These are phyloP conservation scores for Populus hybrid DNA, from an alignment of 441 rosid species.

Conservation along the genomic window DNA sequence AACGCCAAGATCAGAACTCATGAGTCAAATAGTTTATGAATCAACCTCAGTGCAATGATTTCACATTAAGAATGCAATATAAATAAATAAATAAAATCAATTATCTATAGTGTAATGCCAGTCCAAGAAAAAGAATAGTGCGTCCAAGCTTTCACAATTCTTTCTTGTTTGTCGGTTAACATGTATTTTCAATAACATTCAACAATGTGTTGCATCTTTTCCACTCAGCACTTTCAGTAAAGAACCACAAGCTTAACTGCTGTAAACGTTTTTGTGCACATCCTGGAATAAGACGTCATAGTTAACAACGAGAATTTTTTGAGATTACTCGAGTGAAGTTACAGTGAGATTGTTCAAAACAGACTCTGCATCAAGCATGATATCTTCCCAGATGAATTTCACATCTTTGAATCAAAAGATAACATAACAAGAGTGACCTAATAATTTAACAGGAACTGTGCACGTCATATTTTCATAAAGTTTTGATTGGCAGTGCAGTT, in stretches of 20 bases:
- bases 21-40: neutral
- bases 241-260: neutral
- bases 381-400: neutral
- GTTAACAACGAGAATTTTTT: neutral
- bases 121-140: too few relatives aligned
- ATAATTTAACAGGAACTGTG: too few relatives aligned
- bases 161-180: neutral
- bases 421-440: neutral
- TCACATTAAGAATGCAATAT: neutral
- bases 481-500: neutral
- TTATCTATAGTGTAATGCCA: neutral
- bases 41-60: neutral
- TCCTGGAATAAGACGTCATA: neutral
- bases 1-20: constrained; percentile 1
- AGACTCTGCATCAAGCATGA: neutral
- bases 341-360: neutral
- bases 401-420: neutral
- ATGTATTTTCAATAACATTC: neutral
- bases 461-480: too few relatives aligned
- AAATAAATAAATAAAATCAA: neutral
- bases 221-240: neutral
- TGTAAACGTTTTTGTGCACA: neutral
- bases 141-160: neutral
- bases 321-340: neutral
- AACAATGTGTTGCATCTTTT: neutral